phyloP scores from a whole-genome alignment of 768 basidiomycete genomes.

The Calocybe indica region DNA sequence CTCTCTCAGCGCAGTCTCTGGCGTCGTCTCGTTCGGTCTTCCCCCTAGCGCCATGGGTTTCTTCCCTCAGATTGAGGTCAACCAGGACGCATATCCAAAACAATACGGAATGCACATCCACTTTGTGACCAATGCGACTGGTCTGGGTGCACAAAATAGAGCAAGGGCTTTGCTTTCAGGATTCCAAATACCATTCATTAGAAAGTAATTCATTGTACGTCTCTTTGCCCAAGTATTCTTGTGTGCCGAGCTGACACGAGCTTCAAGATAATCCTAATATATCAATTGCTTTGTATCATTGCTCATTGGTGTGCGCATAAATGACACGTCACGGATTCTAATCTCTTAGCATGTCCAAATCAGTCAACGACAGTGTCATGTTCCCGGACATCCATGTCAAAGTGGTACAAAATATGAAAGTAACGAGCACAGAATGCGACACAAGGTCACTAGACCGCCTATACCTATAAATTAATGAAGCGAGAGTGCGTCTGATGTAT shows the following conservation, averaged over 20 bases:
- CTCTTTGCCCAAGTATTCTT: background rate
- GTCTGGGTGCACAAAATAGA: slow-evolving; percentile 85
- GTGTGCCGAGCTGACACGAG: background rate
- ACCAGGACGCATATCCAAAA: slow-evolving; percentile 83
- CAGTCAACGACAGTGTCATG: no score
- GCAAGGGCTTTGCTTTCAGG: slow-evolving; percentile 86
- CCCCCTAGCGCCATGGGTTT: slow-evolving; percentile 78
- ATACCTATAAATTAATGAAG: no score
- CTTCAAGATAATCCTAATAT: background rate
- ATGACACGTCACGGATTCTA: no score
- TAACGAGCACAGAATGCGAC: no score
- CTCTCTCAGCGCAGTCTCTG: slow-evolving; percentile 73
- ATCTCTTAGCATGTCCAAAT: no score
- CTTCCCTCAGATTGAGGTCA: slow-evolving; percentile 96
- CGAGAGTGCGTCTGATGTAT: no score
- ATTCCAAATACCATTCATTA: slow-evolving; percentile 83
- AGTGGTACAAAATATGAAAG: no score
- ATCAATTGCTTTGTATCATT: background rate
- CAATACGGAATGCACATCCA: slow-evolving; percentile 90
- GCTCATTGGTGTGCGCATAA: background rate
- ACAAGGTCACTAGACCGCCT: no score
- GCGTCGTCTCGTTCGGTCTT: slow-evolving; percentile 88
- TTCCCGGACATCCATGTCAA: no score
- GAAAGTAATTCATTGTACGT: slow-evolving; percentile 25
- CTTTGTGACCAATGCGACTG: slow-evolving; percentile 84